Base-by-base conservation (phyloP, 192 early-diverging fungal species). In the Entomortierella chlamydospora region DNA sequence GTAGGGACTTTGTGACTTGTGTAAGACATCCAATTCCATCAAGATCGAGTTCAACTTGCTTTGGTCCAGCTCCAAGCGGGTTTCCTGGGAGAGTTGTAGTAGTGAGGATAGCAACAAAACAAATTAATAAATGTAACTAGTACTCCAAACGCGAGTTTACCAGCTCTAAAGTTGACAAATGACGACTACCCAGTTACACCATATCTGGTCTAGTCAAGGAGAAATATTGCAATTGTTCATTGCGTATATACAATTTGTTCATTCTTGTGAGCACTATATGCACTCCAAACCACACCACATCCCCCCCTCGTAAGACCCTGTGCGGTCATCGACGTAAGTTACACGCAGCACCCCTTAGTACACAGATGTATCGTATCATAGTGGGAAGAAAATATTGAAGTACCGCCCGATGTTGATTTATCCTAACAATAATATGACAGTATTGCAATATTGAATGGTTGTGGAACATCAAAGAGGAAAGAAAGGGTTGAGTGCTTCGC, bases 1-100 rank as follows among this genome's bases (percentile, higher is more conserved):
- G 60, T 92, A 95, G 2, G 93, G 89, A 68, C 92, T 94, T 49
- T 88, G 83, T 50, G 91, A 91, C 73, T 94, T 91, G 85, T 98
- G 96, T 57, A 98, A 84, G 29, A 98, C 92, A 72, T 97, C 93
- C 52, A 98, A 85, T 82, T 98, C 97, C 96, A 96, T 98, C 60
- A 98, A 83, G 61, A 98, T 98, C 82, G 95, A 94, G 82, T 95
- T 93, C 58, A 98, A 81, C 66, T 94, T 94, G 33, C 86, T 87
- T 80, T 95, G 85, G 74, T 96, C 95, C 66, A 98, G 83, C 80
- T 98, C 95, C 33, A 98, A 78, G n/a, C 95, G 89, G 67, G 94
- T 96, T 88, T 97, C 95, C 90, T 94, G 57, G 41, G 30, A 50
- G 11, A 54, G n/a, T n/a, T n/a, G n/a, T n/a, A n/a, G n/a, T 30